Percentiles rank a stretch among this genome's conserved stretches.
Evolutionary conservation across 441 rosid species (phyloP).

Genomic region (Croton laevigatus): DNA sequence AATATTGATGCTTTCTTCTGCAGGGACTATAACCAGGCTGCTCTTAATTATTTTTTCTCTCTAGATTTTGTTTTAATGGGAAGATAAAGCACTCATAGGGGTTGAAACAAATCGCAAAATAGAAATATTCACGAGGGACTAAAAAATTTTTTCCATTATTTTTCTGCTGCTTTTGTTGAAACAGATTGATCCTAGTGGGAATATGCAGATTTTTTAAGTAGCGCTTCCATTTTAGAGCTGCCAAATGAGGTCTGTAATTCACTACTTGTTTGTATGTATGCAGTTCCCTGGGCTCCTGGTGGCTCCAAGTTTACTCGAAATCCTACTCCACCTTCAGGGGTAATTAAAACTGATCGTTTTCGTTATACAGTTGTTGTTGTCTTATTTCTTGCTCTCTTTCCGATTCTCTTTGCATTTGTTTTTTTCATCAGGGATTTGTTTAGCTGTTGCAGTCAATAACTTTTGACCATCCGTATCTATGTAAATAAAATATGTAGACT

Average conservation of each 20-base stretch:
- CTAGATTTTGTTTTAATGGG: background rate
- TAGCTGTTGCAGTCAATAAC: background rate
- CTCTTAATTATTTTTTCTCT: background rate
- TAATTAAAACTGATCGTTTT: slow-evolving; percentile 29
- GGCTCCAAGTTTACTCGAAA: slow-evolving; percentile 90
- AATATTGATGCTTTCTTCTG: background rate
- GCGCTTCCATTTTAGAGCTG: background rate
- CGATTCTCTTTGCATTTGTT: background rate
- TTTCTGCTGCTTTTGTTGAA: background rate
- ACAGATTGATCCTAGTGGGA: slow-evolving; percentile 4
- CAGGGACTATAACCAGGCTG: background rate
- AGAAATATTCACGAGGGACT: background rate
- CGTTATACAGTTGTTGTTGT: background rate
- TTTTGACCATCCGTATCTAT: background rate
- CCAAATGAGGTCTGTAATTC: slow-evolving; percentile 6
- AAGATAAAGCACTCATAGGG: background rate
- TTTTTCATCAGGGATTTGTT: background rate
- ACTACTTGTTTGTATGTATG: slow-evolving; percentile 27
- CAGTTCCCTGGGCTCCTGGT: slow-evolving; percentile 99
- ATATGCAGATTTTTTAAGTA: background rate
- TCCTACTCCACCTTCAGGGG: slow-evolving; percentile 90
- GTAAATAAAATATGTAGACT: background rate
- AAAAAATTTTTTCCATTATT: background rate
- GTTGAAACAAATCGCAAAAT: background rate
- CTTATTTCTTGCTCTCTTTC: background rate